Evolutionary conservation across 208 protist species (phyloP).

Genomic region (Trypanosoma mega): DNA sequence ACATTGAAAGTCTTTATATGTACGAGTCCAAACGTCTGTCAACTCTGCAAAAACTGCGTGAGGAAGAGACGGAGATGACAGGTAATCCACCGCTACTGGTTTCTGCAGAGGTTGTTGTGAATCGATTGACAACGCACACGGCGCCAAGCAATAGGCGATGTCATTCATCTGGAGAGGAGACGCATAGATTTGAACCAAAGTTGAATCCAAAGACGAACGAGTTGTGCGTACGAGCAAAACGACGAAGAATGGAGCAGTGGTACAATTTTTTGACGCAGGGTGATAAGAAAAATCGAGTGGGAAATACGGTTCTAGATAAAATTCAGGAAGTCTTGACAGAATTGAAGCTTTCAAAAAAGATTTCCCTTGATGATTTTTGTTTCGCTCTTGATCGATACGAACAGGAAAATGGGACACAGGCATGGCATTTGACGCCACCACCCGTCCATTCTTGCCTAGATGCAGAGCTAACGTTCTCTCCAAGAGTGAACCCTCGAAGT

Average conservation of each 20-base stretch:
- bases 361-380: slow-evolving; percentile 17
- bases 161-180: slow-evolving; percentile 2
- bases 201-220: slow-evolving; percentile 10
- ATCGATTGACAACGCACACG: slow-evolving; percentile 36
- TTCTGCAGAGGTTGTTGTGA: slow-evolving; percentile 34
- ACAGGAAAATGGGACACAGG: slow-evolving; percentile 12
- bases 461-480: slow-evolving; percentile 46
- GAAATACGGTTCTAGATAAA: slow-evolving; percentile 10
- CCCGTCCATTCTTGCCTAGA: slow-evolving; percentile 14
- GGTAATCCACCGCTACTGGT: slow-evolving; percentile 29
- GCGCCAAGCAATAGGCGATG: not conserved
- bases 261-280: slow-evolving; percentile 7
- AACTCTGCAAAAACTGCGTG: slow-evolving; percentile 42
- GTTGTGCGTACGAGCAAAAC: slow-evolving; percentile 12
- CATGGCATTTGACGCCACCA: slow-evolving; percentile 23
- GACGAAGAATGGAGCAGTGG: slow-evolving; percentile 22
- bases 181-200: slow-evolving; percentile 12
- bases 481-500: slow-evolving; percentile 29
- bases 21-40: slow-evolving; percentile 40
- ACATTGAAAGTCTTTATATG: slow-evolving; percentile 46
- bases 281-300: not conserved
- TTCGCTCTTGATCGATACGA: slow-evolving; percentile 14
- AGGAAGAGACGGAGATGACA: slow-evolving; percentile 19
- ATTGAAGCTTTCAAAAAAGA: not conserved
- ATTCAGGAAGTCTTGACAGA: slow-evolving; percentile 12